Base-by-base conservation (phyloP, 2,329 filamentous ascomycete species). In the Botryotinia convoluta region DNA sequence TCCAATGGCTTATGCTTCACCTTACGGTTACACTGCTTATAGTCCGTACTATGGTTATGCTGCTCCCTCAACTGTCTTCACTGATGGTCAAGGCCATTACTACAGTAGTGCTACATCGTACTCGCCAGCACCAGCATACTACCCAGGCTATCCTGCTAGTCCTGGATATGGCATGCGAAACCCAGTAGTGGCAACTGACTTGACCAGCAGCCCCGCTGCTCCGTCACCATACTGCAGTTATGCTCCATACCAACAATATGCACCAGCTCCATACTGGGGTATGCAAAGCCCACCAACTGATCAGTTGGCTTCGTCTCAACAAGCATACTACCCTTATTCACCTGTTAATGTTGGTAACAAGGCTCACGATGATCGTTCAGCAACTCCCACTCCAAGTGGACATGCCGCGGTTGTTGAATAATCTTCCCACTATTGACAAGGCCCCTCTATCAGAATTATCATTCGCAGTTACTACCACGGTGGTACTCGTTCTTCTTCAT, bases 301-400 rank as follows among this genome's bases (percentile, higher is more conserved):
- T 44, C 69, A 74, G 29, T 71, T 73, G 37, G n/a, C 67, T 70
- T 71, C 72, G 20, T 48, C 42, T 26, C 32, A 74, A 8, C 32
- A 65, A 62, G 48, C 35, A 35, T 73, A 63, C 39, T 73, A 74
- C 64, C 70, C 72, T 16, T 77, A 75, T 61, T 65, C 74, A 26
- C 70, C 73, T 59, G 42, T 70, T 26, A 32, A 39, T 65, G 44
- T 72, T 74, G 62, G 64, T 44, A 60, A 42, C 39, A 60, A 59
- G 63, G 63, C 29, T 60, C 74, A 76, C 5, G 76, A 78, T 39
- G 78, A 78, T 45, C 77, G 78, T 16, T 77, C 78, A 10, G 61
- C 73, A 32, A 78, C 78, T 44, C 78, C 78, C 51, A 80, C 77
- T 39, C 76, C 77, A 65, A 74, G 68, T 74, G 75, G 76, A 20